A percentile compares a stretch with the other conserved stretches of the same genome.
Evolutionary conservation across 2,329 filamentous ascomycete genomes (phyloP).

Genomic region (Neonectria faginata): DNA sequence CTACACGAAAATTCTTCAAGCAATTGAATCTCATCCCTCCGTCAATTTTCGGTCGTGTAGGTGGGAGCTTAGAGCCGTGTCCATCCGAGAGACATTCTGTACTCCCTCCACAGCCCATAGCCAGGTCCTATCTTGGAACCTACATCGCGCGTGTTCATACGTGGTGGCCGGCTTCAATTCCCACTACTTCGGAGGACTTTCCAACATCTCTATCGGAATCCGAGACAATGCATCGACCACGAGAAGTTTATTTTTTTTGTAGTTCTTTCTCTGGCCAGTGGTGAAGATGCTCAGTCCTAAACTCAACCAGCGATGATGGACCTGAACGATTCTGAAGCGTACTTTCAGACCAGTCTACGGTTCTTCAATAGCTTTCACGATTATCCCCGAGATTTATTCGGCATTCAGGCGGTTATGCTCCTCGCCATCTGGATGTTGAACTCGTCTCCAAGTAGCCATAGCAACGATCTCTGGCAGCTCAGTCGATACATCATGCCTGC

Average conservation of each 20-base stretch:
- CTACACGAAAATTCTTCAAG: conserved; percentile 44
- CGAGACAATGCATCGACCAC: conserved; percentile 19
- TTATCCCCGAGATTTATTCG: conserved; percentile 34
- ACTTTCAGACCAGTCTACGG: conserved; percentile 39
- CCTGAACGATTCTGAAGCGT: conserved; percentile 36
- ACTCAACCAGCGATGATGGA: conserved; percentile 37
- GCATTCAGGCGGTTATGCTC: conserved; percentile 39
- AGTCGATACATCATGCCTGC: conserved; percentile 43
- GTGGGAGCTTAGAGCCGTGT: conserved; percentile 9
- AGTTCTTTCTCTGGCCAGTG: conserved; percentile 35
- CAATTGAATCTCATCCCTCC: conserved; percentile 32
- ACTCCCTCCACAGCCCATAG: conserved; percentile 36
- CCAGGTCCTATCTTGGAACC: conserved; percentile 29
- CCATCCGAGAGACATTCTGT: conserved; percentile 26
- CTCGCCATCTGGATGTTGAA: conserved; percentile 43
- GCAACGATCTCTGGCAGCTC: conserved; percentile 45
- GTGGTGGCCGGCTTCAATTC: conserved; percentile 45
- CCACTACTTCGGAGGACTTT: conserved; percentile 31
- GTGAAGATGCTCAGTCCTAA: conserved; percentile 24
- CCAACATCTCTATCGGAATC: conserved; percentile 31
- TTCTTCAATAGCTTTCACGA: conserved; percentile 39
- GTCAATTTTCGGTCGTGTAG: background rate
- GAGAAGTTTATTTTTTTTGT: conserved; percentile 38
- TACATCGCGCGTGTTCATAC: conserved; percentile 43
- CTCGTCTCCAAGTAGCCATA: conserved; percentile 34